Base-by-base conservation (phyloP, 352 stramenopile genomes). In the Plasmopara halstedii region DNA sequence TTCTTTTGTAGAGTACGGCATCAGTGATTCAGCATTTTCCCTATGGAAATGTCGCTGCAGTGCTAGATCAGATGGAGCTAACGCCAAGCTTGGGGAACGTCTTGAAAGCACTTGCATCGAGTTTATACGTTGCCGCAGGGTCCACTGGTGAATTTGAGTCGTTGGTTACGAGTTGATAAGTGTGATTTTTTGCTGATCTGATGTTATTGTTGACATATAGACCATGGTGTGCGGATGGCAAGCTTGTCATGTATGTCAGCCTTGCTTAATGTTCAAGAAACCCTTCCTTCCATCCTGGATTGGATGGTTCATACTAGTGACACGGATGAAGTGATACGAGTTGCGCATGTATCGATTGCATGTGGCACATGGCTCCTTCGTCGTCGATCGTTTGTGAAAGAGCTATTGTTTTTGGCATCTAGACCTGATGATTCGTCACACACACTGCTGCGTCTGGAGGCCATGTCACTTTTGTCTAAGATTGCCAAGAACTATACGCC, bases 381-480 rank as follows among this genome's bases (percentile, higher is more conserved):
- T 38, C 77, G 72, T 27, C 58, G 60, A 13, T 83, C 73, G 10
- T 90, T 94, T 42, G 68, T 91, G 1, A 75, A 87, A 46, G 79
- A 91, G 48, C 60, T 94, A 27, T 45, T 94, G 22, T 29, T 70
- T 17, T 73, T 83, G 11, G 79, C 82, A 6, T 86, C 77, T 4
- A 56, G 58, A 9, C 70, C 73, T 0, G 77, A 88, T 26, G 75
- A 88, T 23, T 51, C 66, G 0, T 71, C 66, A 2, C 66, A 65
- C 7, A 64, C 60, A 3, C 37, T 94, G 0, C 55, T 86, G 38
- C 70, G 82, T 2, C 62, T 94, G 20, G 82, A 94, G 18, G 79
- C 82, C 0, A 91, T 94, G 74, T 86, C 77, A 6, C 53, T 91
- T 34, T 51, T 94, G 25, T 87, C 74, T 0, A 94, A 94, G 51